Base-by-base conservation (phyloP, 1,139 yeast genomes). In the Kodamaea sp. region DNA sequence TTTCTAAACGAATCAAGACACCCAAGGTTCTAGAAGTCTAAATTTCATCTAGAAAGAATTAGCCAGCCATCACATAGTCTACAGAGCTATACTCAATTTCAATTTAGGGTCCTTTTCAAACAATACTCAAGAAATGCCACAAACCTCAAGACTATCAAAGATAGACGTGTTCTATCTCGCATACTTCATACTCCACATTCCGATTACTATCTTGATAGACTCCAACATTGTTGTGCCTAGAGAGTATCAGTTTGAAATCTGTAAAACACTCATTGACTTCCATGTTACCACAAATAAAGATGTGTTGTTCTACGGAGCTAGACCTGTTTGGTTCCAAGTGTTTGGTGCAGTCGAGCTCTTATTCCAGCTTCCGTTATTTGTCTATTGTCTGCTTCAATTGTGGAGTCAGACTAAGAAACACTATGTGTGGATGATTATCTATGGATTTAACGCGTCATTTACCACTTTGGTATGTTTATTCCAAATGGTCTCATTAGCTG, bases 361-460 rank as follows among this genome's bases (percentile, higher is more conserved):
- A 3, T 73, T 84, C 50, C 97, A 90, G 59, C 59, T 84, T 33
- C 97, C 97, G 0, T 66, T 84, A 20, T 90, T 90, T 57, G 53
- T 83, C 32, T 53, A 64, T 35, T 83, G 61, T 16, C 50, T 62
- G 0, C 39, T 38, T 23, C 42, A 44, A 16, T 44, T 59, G 31
- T 34, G 35, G 12, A 35, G 28, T 7, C 35, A 45, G 9, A 35
- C 51, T 29, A 52, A 57, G 26, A 52, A 57, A 15, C 60, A 75
- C 11, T 78, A 75, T 49, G 70, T 78, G 10, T 70, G 68, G 55
- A 59, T 78, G 47, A 57, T 80, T n/a, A 54, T 82, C 10, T 87
- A 87, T 54, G 94, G 88, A 4, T 76, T 84, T 50, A 87, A 84
- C 53, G 95, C 95, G 0, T 63, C 80, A 8, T 68, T 82, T 38